phyloP scores from a whole-genome alignment of 352 stramenopile species.

The Pythium pectinolyticum region DNA sequence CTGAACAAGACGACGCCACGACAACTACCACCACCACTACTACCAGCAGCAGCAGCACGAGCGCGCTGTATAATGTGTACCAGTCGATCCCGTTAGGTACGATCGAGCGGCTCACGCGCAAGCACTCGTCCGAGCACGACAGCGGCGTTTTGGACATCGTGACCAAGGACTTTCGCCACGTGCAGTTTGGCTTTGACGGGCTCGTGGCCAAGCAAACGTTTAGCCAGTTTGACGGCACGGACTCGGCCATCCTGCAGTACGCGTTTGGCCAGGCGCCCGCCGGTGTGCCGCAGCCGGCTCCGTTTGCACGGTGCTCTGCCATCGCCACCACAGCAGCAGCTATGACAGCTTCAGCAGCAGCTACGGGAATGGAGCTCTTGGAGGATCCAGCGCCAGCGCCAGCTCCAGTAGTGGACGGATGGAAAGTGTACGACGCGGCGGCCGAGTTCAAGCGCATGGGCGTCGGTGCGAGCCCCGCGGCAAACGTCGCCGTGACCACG shows the following conservation, averaged over 20 bases:
- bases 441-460: slow-evolving; percentile 73
- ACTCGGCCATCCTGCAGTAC: slow-evolving; percentile 57
- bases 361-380: not conserved
- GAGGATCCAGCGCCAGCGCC: no score
- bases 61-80: slow-evolving; percentile 38
- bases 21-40: not conserved
- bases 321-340: slow-evolving; percentile 1
- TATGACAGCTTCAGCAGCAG: not conserved
- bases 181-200: slow-evolving; percentile 76
- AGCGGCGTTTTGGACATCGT: slow-evolving; percentile 69
- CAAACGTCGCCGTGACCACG: slow-evolving; percentile 31
- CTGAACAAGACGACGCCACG: slow-evolving; percentile 30
- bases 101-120: slow-evolving; percentile 74
- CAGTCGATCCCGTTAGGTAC: slow-evolving; percentile 69
- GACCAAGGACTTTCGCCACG: slow-evolving; percentile 79
- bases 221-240: slow-evolving; percentile 70
- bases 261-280: slow-evolving; percentile 53
- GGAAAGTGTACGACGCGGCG: slow-evolving; percentile 67
- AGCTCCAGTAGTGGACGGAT: slow-evolving; percentile 57
- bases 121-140: slow-evolving; percentile 75
- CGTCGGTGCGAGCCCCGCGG: slow-evolving; percentile 25
- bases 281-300: slow-evolving; percentile 41
- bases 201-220: slow-evolving; percentile 81
- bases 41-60: no score
- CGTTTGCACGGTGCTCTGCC: slow-evolving; percentile 65